Evolutionary conservation across 495 filamentous ascomycete species (phyloP).

Genomic region (Hypoxylon crocopeplum): DNA sequence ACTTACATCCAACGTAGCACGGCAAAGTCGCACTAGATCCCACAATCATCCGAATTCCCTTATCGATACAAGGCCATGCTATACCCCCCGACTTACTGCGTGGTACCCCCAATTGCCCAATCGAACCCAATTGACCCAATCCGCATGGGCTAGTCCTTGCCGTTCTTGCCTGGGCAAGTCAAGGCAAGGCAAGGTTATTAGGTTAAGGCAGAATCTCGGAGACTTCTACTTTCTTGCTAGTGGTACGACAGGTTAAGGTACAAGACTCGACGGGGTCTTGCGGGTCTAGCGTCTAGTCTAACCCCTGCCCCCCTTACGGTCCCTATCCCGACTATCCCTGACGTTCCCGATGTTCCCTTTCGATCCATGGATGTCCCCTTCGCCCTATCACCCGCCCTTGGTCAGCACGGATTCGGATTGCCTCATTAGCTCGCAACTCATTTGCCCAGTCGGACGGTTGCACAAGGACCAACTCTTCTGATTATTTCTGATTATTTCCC

Average conservation of each 20-base stretch:
- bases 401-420: slow-evolving; percentile 34
- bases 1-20: slow-evolving; percentile 29
- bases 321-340: slow-evolving; percentile 12
- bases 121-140: slow-evolving; percentile 10
- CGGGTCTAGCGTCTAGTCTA: not conserved
- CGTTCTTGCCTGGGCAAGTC: no score
- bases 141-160: not conserved
- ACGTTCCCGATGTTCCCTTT: slow-evolving; percentile 13
- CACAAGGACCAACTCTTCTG: slow-evolving; percentile 25
- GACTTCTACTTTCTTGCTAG: slow-evolving; percentile 5
- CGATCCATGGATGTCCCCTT: slow-evolving; percentile 14
- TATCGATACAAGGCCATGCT: slow-evolving; percentile 22
- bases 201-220: slow-evolving; percentile 25
- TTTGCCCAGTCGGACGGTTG: slow-evolving; percentile 25
- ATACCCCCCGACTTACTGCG: not conserved
- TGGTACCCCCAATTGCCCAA: not conserved
- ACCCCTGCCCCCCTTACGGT: slow-evolving; percentile 1
- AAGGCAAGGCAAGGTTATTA: not conserved
- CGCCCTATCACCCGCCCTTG: slow-evolving; percentile 28
- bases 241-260: no score
- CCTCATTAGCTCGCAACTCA: slow-evolving; percentile 32
- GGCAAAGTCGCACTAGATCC: slow-evolving; percentile 34
- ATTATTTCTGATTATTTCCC: slow-evolving; percentile 30
- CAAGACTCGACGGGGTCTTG: no score
- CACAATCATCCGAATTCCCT: slow-evolving; percentile 24